Base-by-base conservation (phyloP, 176 grass and related monocot genomes). In the Poa pratensis region DNA sequence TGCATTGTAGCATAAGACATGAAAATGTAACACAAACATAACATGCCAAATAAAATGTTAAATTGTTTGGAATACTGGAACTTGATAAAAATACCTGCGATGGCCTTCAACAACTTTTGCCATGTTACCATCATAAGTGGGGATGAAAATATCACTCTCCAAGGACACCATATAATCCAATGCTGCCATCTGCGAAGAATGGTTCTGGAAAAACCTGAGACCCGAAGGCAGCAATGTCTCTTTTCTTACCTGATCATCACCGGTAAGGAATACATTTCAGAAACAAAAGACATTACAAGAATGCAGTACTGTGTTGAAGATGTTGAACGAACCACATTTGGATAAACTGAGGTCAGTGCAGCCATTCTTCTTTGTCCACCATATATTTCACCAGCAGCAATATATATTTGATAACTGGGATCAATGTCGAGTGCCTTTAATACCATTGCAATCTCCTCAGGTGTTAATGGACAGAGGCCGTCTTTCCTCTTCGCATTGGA, bases 131-230 rank as follows among this genome's bases (percentile, higher is more conserved):
- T 97, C 95, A 49, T 91, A 94, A n/a, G 95, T 94, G 63, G 95
- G 95, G 53, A 97, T 86, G 65, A 97, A 97, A 67, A 94, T 79
- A 83, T 97, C 90, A 59, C 95, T 97, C 66, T 90, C 92, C 86
- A 94, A 83, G 59, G 95, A 93, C 61, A 97, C 95, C 89, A 97
- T 92, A 77, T 97, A 97, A 90, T 97, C 95, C 61, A 97, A 86
- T 73, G 95, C 95, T 63, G 95, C 95, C 95, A 97, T 97, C 79
- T 97, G 95, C 64, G 95, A 97, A 74, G 95, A 97, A 89, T 97
- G 95, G 64, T 95, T 97, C 79, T 93, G 89, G 71, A 97, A 97
- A 69, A 88, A 90, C 61, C 90, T 80, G 48, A 97, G 52, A 22
- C 92, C 92, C 28, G 89, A 77, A 75, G 87, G 90, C 73, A 97